Base-by-base conservation (phyloP, 1,284 basidiomycete species). In the Cryptococcus sp. region DNA sequence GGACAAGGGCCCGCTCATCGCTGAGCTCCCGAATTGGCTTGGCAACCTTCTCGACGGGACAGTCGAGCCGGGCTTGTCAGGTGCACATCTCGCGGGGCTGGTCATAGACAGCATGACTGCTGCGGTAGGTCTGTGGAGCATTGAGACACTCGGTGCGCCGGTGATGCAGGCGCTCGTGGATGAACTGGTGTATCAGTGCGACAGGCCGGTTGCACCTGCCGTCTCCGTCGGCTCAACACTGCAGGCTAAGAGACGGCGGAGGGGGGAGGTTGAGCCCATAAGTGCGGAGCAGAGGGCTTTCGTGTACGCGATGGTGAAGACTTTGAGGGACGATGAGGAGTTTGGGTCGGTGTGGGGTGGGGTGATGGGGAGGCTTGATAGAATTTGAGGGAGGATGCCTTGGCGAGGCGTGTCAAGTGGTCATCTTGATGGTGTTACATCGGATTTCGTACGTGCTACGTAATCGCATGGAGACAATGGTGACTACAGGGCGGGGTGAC, bases 261-360 rank as follows among this genome's bases (percentile, higher is more conserved):
- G 35, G 28, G 28, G 9, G 11, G 47, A 35, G 18, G n/a, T 3
- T 13, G 40, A 56, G 3, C 24, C 18, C 24, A 21, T 62, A 43
- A 50, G 33, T 9, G 4, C 28, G 11, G 52, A 28, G 16, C 46
- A 60, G 52, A 54, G 62, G 21, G 57, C 52, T 20, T 39, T 63
- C 3, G n/a, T 67, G 48, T 56, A 59, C 18, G 47, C 24, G 33
- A 42, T 71, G 23, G 24, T 42, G 1, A 49, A 57, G 12, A 42
- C 44, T 3, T 55, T 69, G 23, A 58, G 61, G 43, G 56, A 43
- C 7, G 69, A 70, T 51, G 65, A 65, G 4, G 62, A 59, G 4
- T 46, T 57, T 37, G 48, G 55, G 40, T 21, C 21, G 16, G 46
- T 46, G 24, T 57, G 49, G 49, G 49, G 38, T 4, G 23, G 42